A percentile compares a stretch with the other conserved stretches of the same genome.
Conservation (phyloP, 139 green algal species). For the Dunaliella sp. region DNA sequence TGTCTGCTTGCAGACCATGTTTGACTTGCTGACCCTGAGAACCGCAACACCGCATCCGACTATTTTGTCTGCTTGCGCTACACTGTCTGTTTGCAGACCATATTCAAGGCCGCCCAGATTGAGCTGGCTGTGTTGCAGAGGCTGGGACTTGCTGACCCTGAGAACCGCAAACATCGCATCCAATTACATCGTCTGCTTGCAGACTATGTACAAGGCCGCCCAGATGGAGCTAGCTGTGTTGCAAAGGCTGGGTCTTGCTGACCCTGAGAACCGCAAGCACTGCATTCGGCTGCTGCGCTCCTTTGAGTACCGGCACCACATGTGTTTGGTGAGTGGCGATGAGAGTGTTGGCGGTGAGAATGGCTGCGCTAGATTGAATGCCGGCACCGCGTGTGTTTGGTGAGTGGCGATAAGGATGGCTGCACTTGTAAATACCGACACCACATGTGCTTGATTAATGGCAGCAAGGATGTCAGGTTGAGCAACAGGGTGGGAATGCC, state of each 20-base stretch:
- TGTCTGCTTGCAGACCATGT: no score
- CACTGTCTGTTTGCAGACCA: no score
- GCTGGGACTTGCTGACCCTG: slow-evolving; percentile 75
- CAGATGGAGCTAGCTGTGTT: slow-evolving; percentile 82
- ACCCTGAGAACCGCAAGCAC: slow-evolving; percentile 87
- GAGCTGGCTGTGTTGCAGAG: slow-evolving; percentile 82
- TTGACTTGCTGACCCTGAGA: no score
- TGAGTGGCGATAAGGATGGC: slow-evolving; percentile 39
- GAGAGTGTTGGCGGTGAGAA: background rate
- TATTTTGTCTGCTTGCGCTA: no score
- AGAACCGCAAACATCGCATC: slow-evolving; percentile 86
- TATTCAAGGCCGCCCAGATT: slow-evolving; percentile 77
- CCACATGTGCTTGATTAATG: slow-evolving; percentile 96
- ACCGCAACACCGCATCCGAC: no score
- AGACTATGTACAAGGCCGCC: slow-evolving; percentile 86
- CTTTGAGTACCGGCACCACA: slow-evolving; percentile 94
- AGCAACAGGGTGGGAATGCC: no score
- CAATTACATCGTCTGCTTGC: slow-evolving; percentile 17
- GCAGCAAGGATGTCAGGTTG: no score
- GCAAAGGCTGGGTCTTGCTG: slow-evolving; percentile 69
- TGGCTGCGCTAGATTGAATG: slow-evolving; percentile 91
- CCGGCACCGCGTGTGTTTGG: slow-evolving; percentile 92
- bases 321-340: slow-evolving; percentile 80
- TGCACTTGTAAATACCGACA: slow-evolving; percentile 83
- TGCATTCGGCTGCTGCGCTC: slow-evolving; percentile 83